phyloP scores from a whole-genome alignment of 1,284 basidiomycete genomes.

The Rhodofomes roseus region DNA sequence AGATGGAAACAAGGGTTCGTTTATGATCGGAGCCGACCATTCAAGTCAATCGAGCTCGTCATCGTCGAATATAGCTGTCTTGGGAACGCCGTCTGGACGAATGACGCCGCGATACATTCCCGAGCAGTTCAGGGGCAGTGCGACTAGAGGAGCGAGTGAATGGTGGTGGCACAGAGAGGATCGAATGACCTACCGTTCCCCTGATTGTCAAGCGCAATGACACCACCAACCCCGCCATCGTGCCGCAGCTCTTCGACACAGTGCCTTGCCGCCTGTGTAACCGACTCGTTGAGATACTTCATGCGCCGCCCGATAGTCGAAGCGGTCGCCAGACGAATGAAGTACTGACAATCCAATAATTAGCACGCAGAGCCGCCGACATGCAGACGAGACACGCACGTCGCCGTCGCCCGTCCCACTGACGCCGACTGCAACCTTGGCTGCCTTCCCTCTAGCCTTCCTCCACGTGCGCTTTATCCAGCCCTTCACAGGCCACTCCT shows the following conservation, averaged over 20 bases:
- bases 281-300: constrained; percentile 52
- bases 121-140: constrained; percentile 67
- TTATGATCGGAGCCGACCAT: not conserved
- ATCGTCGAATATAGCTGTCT: constrained; percentile 75
- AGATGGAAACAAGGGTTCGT: not conserved
- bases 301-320: constrained; percentile 65
- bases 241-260: constrained; percentile 54
- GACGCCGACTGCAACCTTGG: constrained; percentile 58
- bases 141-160: constrained; percentile 37
- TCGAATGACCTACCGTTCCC: constrained; percentile 49
- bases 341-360: constrained; percentile 47
- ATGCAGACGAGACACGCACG: constrained; percentile 33
- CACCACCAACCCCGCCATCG: constrained; percentile 63
- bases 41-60: constrained; percentile 49
- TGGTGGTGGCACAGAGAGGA: not conserved
- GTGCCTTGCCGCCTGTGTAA: constrained; percentile 49
- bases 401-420: constrained; percentile 85
- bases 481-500: constrained; percentile 58
- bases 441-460: constrained; percentile 34
- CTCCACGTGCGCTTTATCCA: constrained; percentile 37
- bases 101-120: constrained; percentile 84
- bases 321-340: constrained; percentile 68
- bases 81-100: constrained; percentile 57
- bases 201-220: constrained; percentile 63
- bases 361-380: not conserved